phyloP scores from a whole-genome alignment of 441 rosid genomes.

The Bocquillonia castaneifolia region DNA sequence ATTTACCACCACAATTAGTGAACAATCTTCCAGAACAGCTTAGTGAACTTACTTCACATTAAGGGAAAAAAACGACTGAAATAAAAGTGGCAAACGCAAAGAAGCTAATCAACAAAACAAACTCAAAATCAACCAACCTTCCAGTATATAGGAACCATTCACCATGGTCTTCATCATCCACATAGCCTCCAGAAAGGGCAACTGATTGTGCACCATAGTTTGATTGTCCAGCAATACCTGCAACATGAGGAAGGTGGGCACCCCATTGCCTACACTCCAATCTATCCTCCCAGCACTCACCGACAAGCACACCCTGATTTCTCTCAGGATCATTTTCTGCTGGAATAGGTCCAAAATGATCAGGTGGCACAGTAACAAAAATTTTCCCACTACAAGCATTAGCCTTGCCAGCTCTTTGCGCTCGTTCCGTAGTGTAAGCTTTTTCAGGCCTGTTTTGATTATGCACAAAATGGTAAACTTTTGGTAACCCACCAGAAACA shows the following conservation, averaged over 20 bases:
- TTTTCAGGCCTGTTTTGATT: slow-evolving; percentile 71
- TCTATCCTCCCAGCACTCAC: slow-evolving; percentile 71
- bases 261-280: slow-evolving; percentile 76
- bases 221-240: slow-evolving; percentile 80
- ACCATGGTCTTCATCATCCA: slow-evolving; percentile 87
- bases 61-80: not conserved
- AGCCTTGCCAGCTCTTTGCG: slow-evolving; percentile 61
- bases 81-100: not conserved
- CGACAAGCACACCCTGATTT: slow-evolving; percentile 73
- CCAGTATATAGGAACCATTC: slow-evolving; percentile 94
- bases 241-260: slow-evolving; percentile 69
- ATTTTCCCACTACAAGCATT: slow-evolving; percentile 81
- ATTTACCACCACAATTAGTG: not conserved
- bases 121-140: slow-evolving; percentile 66
- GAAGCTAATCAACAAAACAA: not conserved
- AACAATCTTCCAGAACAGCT: not conserved
- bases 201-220: slow-evolving; percentile 71
- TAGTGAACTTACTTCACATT: not conserved
- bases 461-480: slow-evolving; percentile 41
- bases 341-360: slow-evolving; percentile 79
- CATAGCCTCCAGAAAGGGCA: slow-evolving; percentile 78
- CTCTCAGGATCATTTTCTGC: slow-evolving; percentile 71
- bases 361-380: slow-evolving; percentile 59
- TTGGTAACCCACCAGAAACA: slow-evolving; percentile 23
- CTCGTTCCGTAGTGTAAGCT: slow-evolving; percentile 73